Base-by-base conservation (phyloP, 768 basidiomycete genomes). In the Flagelloscypha sp. region DNA sequence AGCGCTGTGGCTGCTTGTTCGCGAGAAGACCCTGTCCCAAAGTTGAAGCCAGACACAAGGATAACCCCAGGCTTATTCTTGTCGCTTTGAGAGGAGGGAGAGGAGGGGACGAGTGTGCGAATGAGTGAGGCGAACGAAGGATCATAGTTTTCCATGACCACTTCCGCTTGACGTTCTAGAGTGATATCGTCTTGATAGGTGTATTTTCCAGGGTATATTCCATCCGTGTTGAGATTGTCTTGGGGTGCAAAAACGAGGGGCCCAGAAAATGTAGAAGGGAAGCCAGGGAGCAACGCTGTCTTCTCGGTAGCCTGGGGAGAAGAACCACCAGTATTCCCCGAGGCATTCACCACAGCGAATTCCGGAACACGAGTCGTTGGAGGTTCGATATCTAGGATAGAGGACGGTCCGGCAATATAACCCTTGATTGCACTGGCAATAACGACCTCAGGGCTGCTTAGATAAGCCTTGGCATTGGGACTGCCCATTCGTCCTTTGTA, bases 61-160 rank as follows among this genome's bases (percentile, higher is more conserved):
- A 98, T 62, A 9, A 81, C 75, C 20, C 90, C 92, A 11, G 62
- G 53, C 48, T 73, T 74, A 3, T 54, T 58, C 19, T 48, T 43
- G 6, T 46, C 40, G 22, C 55, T 43, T 7, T 38, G 44, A 12
- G 46, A 22, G 22, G 47, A 38, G 30, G 25, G 44, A 20, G 59
- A 51, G 9, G 52, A 30, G 27, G 50, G 40, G 11, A 65, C 55
- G 11, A 84, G 57, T 8, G 70, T 61, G 3, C 75, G 71, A 24
- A 86, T 80, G 35, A 76, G 73, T 2, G 64, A 35, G 9, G 94
- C 85, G 55, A 98, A 98, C 0, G 68, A 59, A 0, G 88, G 81
- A 50, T 99, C 94, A 58, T 99, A 98, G 65, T 98, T 99, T 64
- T 99, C 94, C 93, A 98, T 97, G 25, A 97, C 94, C 15, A 98